Conservation (phyloP, 371 early-diverging fungal species). For the Mortierella sp. region DNA sequence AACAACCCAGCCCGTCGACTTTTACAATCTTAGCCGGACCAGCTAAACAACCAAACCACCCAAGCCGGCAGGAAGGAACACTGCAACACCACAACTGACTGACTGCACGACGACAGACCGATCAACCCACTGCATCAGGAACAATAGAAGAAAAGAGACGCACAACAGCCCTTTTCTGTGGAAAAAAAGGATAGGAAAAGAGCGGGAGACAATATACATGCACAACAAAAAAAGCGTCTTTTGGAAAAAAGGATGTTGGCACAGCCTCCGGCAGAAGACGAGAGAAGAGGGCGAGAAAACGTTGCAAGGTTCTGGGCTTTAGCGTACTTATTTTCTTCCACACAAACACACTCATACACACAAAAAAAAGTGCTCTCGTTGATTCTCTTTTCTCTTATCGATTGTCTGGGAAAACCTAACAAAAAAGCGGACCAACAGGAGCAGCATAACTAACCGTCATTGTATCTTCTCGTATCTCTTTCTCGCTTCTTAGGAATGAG, state of each 20-base stretch:
- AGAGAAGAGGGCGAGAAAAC: background rate
- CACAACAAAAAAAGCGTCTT: background rate
- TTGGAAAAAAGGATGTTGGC: background rate
- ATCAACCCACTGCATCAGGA: background rate
- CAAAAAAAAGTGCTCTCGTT: background rate
- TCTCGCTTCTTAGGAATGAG: constrained; percentile 30
- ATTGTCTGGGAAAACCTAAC: background rate
- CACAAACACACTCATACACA: too few relatives aligned
- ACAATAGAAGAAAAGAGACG: background rate
- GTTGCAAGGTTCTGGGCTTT: background rate
- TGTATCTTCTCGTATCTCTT: background rate
- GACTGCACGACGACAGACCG: background rate
- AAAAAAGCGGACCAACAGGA: background rate
- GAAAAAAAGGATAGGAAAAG: background rate
- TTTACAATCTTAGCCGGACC: background rate
- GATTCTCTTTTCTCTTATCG: background rate
- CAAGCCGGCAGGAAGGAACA: too few relatives aligned
- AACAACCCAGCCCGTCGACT: background rate
- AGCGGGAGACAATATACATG: background rate
- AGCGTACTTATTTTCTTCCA: background rate
- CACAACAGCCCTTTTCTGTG: background rate
- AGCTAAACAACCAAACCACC: background rate
- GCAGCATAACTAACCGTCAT: background rate
- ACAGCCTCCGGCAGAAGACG: background rate
- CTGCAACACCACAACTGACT: background rate